Conservation (phyloP, 371 early-diverging fungal genomes). For the Zopfochytrium polystomum region DNA sequence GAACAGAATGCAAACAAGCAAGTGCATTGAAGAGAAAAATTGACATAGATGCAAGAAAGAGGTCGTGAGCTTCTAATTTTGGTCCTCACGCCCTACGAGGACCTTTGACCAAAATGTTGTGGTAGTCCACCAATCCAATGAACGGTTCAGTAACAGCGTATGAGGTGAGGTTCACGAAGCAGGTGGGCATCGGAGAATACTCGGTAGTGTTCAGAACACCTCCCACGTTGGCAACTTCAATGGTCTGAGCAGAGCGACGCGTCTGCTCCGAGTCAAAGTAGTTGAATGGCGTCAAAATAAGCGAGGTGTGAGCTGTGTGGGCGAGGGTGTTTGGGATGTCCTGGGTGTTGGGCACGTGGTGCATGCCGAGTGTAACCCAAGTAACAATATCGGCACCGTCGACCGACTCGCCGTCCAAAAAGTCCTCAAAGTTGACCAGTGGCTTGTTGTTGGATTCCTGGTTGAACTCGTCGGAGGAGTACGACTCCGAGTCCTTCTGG, state of each 20-base stretch:
- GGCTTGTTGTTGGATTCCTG: slow-evolving; percentile 10
- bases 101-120: slow-evolving; percentile 8
- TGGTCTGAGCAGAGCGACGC: slow-evolving; percentile 1
- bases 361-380: slow-evolving; percentile 22
- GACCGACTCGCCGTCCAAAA: slow-evolving; percentile 16
- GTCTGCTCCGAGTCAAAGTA: slow-evolving; percentile 18
- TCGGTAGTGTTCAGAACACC: neutral
- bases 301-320: slow-evolving; percentile 4
- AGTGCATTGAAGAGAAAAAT: too few species aligned
- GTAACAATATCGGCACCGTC: slow-evolving; percentile 14
- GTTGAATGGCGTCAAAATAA: slow-evolving; percentile 24
- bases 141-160: neutral
- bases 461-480: slow-evolving; percentile 12
- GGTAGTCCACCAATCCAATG: neutral
- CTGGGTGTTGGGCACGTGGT: slow-evolving; percentile 18
- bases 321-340: slow-evolving; percentile 19
- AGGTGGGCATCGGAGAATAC: neutral
- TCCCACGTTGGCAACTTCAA: neutral
- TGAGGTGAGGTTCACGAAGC: slow-evolving; percentile 4
- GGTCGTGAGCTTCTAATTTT: too few species aligned
- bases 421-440: slow-evolving; percentile 14
- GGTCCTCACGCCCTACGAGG: too few species aligned
- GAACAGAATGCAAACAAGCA: too few species aligned
- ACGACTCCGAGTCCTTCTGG: slow-evolving; percentile 13
- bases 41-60: too few species aligned